Conservation (phyloP, 148 eudicot species). For the Rhododendron mucronatum region DNA sequence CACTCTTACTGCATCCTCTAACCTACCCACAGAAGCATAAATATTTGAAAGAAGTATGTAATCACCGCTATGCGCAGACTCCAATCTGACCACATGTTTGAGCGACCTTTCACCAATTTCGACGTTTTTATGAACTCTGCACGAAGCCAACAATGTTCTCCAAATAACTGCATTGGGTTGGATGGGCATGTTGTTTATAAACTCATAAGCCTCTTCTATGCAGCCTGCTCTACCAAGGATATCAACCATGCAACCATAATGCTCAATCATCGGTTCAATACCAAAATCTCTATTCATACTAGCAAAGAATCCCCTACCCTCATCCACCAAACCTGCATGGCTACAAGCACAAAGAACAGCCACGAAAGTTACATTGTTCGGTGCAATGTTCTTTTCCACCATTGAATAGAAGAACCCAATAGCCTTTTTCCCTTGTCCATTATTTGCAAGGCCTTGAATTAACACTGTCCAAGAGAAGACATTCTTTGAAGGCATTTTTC, state of each 20-base stretch:
- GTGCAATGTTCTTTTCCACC: slow-evolving; percentile 19
- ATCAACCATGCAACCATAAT: slow-evolving; percentile 41
- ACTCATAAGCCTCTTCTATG: slow-evolving; percentile 34
- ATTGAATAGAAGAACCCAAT: slow-evolving; percentile 26
- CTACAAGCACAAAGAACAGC: slow-evolving; percentile 35
- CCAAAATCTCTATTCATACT: slow-evolving; percentile 31
- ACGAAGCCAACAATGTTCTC: slow-evolving; percentile 40
- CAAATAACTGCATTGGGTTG: slow-evolving; percentile 38
- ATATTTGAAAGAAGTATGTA: slow-evolving; percentile 31
- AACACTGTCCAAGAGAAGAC: slow-evolving; percentile 36
- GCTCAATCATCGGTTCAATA: slow-evolving; percentile 37
- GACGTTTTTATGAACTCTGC: slow-evolving; percentile 27
- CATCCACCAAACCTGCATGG: slow-evolving; percentile 36
- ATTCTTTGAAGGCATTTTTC: slow-evolving; percentile 27
- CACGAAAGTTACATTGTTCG: slow-evolving; percentile 35
- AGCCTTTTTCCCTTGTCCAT: slow-evolving; percentile 36
- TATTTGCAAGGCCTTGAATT: slow-evolving; percentile 37
- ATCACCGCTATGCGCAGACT: slow-evolving; percentile 30
- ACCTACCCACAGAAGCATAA: slow-evolving; percentile 34
- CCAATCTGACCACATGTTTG: slow-evolving; percentile 23
- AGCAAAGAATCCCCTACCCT: slow-evolving; percentile 21
- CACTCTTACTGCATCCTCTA: slow-evolving; percentile 22
- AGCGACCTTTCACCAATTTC: slow-evolving; percentile 33
- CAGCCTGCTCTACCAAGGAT: slow-evolving; percentile 40
- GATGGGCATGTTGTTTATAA: slow-evolving; percentile 35